Base-by-base conservation (phyloP, 345 rosid species). In the Murraya koenigii region DNA sequence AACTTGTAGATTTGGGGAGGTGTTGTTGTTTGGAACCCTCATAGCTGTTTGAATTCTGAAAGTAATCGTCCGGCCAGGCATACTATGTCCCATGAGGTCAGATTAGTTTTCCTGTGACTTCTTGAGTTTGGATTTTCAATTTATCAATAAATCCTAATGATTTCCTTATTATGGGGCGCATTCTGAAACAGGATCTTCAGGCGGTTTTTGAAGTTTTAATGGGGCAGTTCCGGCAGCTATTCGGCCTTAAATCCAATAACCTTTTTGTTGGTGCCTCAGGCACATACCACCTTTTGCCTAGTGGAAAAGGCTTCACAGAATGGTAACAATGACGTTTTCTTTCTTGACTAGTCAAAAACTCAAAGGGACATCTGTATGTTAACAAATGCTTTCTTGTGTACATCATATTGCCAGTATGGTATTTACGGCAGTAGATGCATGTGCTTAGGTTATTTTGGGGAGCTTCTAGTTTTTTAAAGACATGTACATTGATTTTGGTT, bases 1-100 rank as follows among this genome's bases (percentile, higher is more conserved):
- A 73, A 72, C 76, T 66, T 77, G 63, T 84, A 94, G 99, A 96
- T 92, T 97, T 96, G 99, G 99, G 98, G 99, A 70, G 93, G 98
- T 69, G 89, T 94, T 62, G 87, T 89, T 80, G 95, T 94, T 56
- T 96, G 97, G 97, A 92, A 91, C 77, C 94, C 94, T 13, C 72
- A 14, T 62, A 82, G 78, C 82, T 92, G 97, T 85, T 84, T 75
- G 23, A 82, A 83, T 75, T 78, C 88, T 64, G 87, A 76, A 83
- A 81, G 38, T 77, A 30, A 78, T 64, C 87, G 38, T 78, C 81
- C 83, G 77, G 82, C 61, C 71, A 79, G 83, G 86, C 89, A 80
- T 74, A 75, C 75, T 33, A 80, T 96, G 55, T 84, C 91, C 25
- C 49, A 81, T 82, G 84, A 94, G 96, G 99, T 94, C 41, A 72